Conservation (phyloP, 306 rosid species). For the Dalbergia cultrata region DNA sequence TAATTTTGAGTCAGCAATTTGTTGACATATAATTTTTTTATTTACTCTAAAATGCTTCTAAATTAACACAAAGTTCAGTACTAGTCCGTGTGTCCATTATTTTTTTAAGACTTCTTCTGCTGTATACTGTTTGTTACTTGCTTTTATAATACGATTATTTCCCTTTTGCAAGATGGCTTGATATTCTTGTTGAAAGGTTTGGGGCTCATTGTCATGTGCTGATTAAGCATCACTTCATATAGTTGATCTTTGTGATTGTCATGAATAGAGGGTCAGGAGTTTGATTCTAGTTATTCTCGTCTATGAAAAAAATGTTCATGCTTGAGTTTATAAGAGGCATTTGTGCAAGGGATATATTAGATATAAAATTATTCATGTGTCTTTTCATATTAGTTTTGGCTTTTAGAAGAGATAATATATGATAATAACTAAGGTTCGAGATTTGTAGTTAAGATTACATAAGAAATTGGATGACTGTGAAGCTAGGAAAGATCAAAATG, state of each 20-base stretch:
- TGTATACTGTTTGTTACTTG: not conserved
- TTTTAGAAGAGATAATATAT: too few relatives aligned
- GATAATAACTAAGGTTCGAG: too few relatives aligned
- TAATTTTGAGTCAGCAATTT: slow-evolving; percentile 28
- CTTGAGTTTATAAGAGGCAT: too few relatives aligned
- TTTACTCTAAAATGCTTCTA: slow-evolving; percentile 32
- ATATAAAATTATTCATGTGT: too few relatives aligned
- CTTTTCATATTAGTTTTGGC: too few relatives aligned
- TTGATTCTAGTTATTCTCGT: too few relatives aligned
- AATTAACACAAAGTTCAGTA: not conserved
- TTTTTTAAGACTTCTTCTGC: not conserved
- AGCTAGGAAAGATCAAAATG: too few relatives aligned
- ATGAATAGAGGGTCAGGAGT: too few relatives aligned
- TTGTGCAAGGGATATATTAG: too few relatives aligned
- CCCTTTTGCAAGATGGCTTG: not conserved
- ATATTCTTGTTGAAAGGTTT: not conserved
- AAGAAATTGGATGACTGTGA: too few relatives aligned
- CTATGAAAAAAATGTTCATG: too few relatives aligned
- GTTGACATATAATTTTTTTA: slow-evolving; percentile 23
- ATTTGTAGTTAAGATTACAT: too few relatives aligned
- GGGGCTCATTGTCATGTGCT: not conserved
- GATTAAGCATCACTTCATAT: not conserved
- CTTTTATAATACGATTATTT: not conserved
- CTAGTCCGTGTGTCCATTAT: not conserved
- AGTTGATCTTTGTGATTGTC: not conserved